phyloP scores from a whole-genome alignment of 129 eudicot genomes.

The Flaveria brownii region DNA sequence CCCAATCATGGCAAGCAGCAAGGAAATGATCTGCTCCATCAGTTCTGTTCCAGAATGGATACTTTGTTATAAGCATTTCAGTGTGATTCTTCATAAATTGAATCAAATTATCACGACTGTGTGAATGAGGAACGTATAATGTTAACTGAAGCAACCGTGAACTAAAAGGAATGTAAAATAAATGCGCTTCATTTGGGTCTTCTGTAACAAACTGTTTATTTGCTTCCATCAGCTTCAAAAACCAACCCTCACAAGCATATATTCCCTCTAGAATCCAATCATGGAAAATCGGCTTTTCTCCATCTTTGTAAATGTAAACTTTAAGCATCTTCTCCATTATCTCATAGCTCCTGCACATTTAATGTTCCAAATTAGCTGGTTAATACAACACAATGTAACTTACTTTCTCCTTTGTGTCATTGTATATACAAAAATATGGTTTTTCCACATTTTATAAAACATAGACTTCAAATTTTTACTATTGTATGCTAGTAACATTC shows the following conservation, averaged over 20 bases:
- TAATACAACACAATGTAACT: neutral
- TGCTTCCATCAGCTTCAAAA: slow-evolving; percentile 71
- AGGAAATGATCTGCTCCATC: slow-evolving; percentile 75
- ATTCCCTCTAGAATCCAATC: slow-evolving; percentile 68
- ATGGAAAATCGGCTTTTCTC: slow-evolving; percentile 74
- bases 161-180: slow-evolving; percentile 75
- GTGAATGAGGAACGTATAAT: slow-evolving; percentile 66
- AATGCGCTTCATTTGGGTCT: slow-evolving; percentile 66
- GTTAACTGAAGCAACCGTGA: slow-evolving; percentile 56
- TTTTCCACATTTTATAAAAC: neutral
- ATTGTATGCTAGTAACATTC: neutral
- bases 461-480: neutral
- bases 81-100: slow-evolving; percentile 58
- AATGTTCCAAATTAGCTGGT: neutral
- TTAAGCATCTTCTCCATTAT: slow-evolving; percentile 67
- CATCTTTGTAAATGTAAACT: slow-evolving; percentile 78
- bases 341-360: slow-evolving; percentile 54
- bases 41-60: slow-evolving; percentile 75
- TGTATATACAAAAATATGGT: neutral
- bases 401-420: neutral
- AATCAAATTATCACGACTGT: slow-evolving; percentile 55
- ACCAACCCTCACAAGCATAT: slow-evolving; percentile 90
- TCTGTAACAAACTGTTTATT: slow-evolving; percentile 67
- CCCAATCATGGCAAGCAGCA: slow-evolving; percentile 94
- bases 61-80: slow-evolving; percentile 53